A percentile compares a stretch with the other conserved stretches of the same genome.
phyloP scores from a whole-genome alignment of 495 filamentous ascomycete species.

The Umbilicaria muhlenbergii region DNA sequence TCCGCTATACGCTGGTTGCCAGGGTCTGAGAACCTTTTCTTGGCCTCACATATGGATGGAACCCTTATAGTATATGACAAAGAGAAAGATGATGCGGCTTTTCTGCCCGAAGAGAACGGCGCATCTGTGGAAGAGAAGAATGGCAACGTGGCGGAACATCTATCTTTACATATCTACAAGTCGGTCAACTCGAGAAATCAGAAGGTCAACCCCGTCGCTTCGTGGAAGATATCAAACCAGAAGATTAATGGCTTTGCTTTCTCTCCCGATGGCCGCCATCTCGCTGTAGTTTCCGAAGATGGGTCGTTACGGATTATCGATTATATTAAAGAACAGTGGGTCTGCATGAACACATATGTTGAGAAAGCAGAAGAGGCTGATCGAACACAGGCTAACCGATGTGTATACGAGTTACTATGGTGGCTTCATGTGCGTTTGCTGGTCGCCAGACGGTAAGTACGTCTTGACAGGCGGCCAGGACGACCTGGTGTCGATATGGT shows the following conservation, averaged over 20 bases:
- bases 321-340: constrained; percentile 79
- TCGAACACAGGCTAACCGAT: constrained; percentile 48
- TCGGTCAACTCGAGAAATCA: constrained; percentile 87
- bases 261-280: constrained; percentile 66
- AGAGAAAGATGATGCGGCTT: constrained; percentile 87
- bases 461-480: constrained; percentile 92
- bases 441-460: constrained; percentile 96
- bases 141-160: constrained; percentile 19
- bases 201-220: constrained; percentile 78
- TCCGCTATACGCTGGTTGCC: constrained; percentile 87
- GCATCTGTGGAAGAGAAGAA: constrained; percentile 32
- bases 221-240: constrained; percentile 82
- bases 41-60: constrained; percentile 87
- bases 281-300: constrained; percentile 90
- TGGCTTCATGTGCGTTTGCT: constrained; percentile 80
- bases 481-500: constrained; percentile 91
- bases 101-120: constrained; percentile 36
- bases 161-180: constrained; percentile 49
- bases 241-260: constrained; percentile 81
- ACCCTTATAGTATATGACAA: constrained; percentile 95
- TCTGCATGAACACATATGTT: not conserved
- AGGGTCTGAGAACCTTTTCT: constrained; percentile 81
- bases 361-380: not conserved
- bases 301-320: constrained; percentile 80
- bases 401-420: constrained; percentile 87